Evolutionary conservation across 2,329 filamentous ascomycete species (phyloP), one percentile per base, ranked within the genome.

Genomic region (Botrytis squamosa): DNA sequence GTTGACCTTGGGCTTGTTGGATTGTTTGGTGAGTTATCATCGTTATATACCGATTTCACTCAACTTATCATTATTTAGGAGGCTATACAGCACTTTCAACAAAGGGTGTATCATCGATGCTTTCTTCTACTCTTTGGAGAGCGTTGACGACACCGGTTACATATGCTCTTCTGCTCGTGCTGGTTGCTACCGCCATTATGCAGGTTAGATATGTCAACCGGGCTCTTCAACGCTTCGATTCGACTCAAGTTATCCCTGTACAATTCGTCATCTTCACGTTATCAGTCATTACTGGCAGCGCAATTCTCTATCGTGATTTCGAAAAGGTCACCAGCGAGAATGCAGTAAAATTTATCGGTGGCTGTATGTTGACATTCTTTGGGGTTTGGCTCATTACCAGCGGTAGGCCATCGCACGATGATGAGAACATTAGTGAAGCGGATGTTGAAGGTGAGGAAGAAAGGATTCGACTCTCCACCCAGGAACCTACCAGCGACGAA

Each of bases 301-400:
- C 95, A 1, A 88, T 99, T 14, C 84, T 99, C 9, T 99, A 98
- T 81, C 91, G 95, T 68, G 96, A 99, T 82, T 99, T 99, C 80
- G 93, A 98, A 82, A 91, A 92, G 60, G 93, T 93, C 12, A 92
- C 90, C 0, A 83, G 87, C 44, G 87, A 90, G 66, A 92, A 93
- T 79, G 93, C 93, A 3, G 84, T 85, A 73, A 97, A 97, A 79
- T 99, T 99, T 80, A 84, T 97, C 20, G 93, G 93, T 36, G 96
- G 96, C 55, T 99, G 96, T 83, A 86, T 93, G 7, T 84, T 99
- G 76, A 99, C 96, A 0, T 99, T 99, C 82, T 90, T 95, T 74
- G 96, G 96, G 16, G 96, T 99, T n/a, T 98, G 96, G 83, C 88
- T 98, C 77, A 98, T 99, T 80, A 98, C 96, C 1, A 97, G 92